A percentile compares a stretch with the other conserved stretches of the same genome.
Evolutionary conservation across 1,139 yeast species (phyloP).

Genomic region (Debaryomyces sp.): DNA sequence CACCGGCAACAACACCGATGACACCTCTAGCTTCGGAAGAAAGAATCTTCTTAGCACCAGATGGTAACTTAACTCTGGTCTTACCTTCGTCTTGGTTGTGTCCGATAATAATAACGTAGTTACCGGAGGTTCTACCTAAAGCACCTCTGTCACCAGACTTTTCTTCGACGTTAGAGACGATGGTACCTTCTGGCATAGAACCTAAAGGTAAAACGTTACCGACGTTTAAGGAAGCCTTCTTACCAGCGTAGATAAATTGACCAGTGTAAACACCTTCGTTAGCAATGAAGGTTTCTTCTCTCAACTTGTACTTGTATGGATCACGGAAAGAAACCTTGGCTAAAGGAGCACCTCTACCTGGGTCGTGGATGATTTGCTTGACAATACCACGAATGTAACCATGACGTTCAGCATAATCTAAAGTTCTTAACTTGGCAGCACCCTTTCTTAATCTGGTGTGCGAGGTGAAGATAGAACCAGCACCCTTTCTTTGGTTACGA

Average conservation of each 20-base stretch:
- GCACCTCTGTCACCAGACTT: slow-evolving; percentile 99
- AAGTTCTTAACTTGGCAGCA: slow-evolving; percentile 99
- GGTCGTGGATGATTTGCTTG: slow-evolving; percentile 97
- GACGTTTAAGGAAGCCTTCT: slow-evolving; percentile 95
- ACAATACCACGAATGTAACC: slow-evolving; percentile 99
- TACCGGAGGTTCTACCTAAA: slow-evolving; percentile 98
- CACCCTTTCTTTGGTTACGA: slow-evolving; percentile 99
- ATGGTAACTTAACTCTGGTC: slow-evolving; percentile 98
- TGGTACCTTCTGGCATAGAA: slow-evolving; percentile 99
- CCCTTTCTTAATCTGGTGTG: slow-evolving; percentile 99
- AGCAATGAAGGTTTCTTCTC: slow-evolving; percentile 98
- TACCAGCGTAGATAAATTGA: slow-evolving; percentile 98
- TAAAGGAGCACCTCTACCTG: slow-evolving; percentile 99
- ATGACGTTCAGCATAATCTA: slow-evolving; percentile 99
- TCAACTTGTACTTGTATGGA: slow-evolving; percentile 97
- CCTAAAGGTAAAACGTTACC: slow-evolving; percentile 98
- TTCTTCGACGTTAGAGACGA: slow-evolving; percentile 97
- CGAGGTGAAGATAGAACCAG: slow-evolving; percentile 99
- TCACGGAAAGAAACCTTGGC: slow-evolving; percentile 99
- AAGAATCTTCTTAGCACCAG: slow-evolving; percentile 97
- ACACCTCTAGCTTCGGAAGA: slow-evolving; percentile 99
- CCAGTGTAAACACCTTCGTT: slow-evolving; percentile 99
- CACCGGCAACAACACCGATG: slow-evolving; percentile 99
- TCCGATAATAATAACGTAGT: slow-evolving; percentile 97
- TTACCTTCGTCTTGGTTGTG: slow-evolving; percentile 99